Percentiles rank a stretch among this genome's conserved stretches.
phyloP scores from a whole-genome alignment of 768 basidiomycete species.

The Podaxis rugospora region DNA sequence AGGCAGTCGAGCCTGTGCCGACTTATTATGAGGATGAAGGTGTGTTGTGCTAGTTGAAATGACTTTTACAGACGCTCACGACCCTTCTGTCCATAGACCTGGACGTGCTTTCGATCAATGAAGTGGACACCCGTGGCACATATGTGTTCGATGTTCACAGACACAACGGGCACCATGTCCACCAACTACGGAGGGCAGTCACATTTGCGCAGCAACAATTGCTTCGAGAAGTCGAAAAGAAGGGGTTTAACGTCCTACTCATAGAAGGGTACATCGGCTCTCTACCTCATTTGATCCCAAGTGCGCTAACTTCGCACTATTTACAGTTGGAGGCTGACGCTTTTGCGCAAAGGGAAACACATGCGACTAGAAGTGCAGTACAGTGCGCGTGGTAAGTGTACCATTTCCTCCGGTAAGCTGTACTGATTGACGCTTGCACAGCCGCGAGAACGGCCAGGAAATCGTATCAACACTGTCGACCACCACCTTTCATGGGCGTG shows the following conservation, averaged over 20 bases:
- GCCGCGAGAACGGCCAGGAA: constrained; percentile 54
- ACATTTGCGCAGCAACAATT: constrained; percentile 64
- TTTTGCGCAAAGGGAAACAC: constrained; percentile 56
- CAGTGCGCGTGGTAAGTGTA: constrained; percentile 50
- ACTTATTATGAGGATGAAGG: constrained; percentile 62
- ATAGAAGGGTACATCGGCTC: constrained; percentile 52
- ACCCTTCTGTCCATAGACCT: constrained; percentile 37
- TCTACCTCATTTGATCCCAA: neutral
- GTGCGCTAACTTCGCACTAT: constrained; percentile 1
- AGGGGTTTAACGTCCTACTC: constrained; percentile 60
- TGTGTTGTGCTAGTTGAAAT: constrained; percentile 20
- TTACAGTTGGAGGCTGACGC: constrained; percentile 61
- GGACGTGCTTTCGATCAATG: constrained; percentile 51
- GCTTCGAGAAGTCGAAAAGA: constrained; percentile 46
- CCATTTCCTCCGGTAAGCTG: constrained; percentile 4
- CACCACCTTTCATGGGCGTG: constrained; percentile 67
- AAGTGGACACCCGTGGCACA: constrained; percentile 50
- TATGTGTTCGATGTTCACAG: constrained; percentile 59
- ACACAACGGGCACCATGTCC: constrained; percentile 31
- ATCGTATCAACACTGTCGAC: constrained; percentile 32
- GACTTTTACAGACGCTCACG: neutral
- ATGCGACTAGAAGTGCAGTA: constrained; percentile 71
- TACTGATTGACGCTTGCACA: constrained; percentile 17
- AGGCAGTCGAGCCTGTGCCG: constrained; percentile 58
- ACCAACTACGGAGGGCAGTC: constrained; percentile 49